Percentiles rank a stretch among this genome's conserved stretches.
phyloP scores from a whole-genome alignment of 352 stramenopile genomes.

The Phytophthora pisi region DNA sequence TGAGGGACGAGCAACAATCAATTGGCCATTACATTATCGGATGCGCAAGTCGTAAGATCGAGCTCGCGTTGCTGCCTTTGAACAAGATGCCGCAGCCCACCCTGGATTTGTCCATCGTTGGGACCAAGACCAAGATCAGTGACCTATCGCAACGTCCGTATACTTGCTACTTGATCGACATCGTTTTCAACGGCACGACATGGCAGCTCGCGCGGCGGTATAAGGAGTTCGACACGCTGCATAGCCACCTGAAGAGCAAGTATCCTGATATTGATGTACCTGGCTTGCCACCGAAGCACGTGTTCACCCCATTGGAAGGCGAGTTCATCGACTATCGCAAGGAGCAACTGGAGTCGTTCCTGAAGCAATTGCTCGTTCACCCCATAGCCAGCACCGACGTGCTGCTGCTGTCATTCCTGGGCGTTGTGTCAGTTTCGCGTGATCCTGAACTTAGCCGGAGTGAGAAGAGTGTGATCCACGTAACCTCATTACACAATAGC shows the following conservation, averaged over 20 bases:
- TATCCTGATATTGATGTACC: constrained; percentile 44
- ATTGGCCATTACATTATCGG: constrained; percentile 53
- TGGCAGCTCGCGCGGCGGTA: constrained; percentile 76
- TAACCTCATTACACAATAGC: constrained; percentile 77
- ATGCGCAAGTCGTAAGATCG: constrained; percentile 32
- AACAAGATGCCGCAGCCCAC: constrained; percentile 71
- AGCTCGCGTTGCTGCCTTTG: constrained; percentile 42
- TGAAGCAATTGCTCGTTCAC: constrained; percentile 57
- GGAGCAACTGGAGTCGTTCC: constrained; percentile 70
- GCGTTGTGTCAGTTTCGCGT: constrained; percentile 69
- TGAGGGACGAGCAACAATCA: constrained; percentile 56
- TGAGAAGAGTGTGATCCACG: constrained; percentile 68
- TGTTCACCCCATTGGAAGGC: constrained; percentile 71
- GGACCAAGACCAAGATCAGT: constrained; percentile 81
- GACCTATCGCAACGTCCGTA: constrained; percentile 77
- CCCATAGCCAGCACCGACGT: constrained; percentile 62
- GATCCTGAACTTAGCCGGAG: constrained; percentile 68
- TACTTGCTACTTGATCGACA: constrained; percentile 73
- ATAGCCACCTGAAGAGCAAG: constrained; percentile 45
- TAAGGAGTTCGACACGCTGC: constrained; percentile 64
- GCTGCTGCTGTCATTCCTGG: constrained; percentile 76
- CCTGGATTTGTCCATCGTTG: constrained; percentile 60
- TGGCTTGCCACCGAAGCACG: constrained; percentile 62
- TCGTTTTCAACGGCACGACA: constrained; percentile 69
- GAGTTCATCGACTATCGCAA: constrained; percentile 68